These are phyloP conservation scores for Viridothelium virens DNA, from an alignment of 495 filamentous ascomycete species.

Conservation along the genomic window DNA sequence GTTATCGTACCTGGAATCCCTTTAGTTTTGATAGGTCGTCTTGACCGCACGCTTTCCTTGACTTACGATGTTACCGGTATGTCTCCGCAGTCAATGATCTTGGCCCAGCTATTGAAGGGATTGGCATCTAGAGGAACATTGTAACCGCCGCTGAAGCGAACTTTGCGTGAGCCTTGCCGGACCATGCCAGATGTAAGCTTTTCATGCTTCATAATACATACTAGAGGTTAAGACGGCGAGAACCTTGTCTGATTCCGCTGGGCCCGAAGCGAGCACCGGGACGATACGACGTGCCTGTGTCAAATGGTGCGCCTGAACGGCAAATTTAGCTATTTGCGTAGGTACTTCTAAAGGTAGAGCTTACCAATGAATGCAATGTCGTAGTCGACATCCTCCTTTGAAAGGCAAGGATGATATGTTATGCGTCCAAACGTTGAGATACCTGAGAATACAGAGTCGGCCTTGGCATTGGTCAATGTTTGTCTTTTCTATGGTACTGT, in stretches of 20 bases:
- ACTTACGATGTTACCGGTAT: conserved; percentile 44
- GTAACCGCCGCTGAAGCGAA: conserved; percentile 53
- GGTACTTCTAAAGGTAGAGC: not conserved
- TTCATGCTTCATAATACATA: conserved; percentile 36
- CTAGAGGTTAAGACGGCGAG: conserved; percentile 61
- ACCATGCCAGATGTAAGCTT: conserved; percentile 24
- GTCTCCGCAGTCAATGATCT: conserved; percentile 39
- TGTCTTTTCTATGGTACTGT: not conserved
- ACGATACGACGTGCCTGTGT: conserved; percentile 65
- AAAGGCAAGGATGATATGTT: conserved; percentile 68
- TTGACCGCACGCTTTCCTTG: not conserved
- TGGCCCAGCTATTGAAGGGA: conserved; percentile 40
- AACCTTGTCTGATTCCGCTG: conserved; percentile 71
- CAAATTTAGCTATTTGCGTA: not conserved
- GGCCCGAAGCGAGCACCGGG: conserved; percentile 82
- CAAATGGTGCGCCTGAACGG: conserved; percentile 49
- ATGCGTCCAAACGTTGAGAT: conserved; percentile 61
- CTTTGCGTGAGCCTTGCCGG: conserved; percentile 46
- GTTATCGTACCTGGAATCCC: conserved; percentile 35
- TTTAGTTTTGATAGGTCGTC: not conserved
- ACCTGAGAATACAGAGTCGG: conserved; percentile 50
- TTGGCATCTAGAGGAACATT: conserved; percentile 46
- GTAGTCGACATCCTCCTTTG: conserved; percentile 47
- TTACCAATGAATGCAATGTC: conserved; percentile 40
- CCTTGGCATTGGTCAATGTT: conserved; percentile 35